Evolutionary conservation across 1,284 basidiomycete species (phyloP).

Genomic region (Ustilago cynodontis): DNA sequence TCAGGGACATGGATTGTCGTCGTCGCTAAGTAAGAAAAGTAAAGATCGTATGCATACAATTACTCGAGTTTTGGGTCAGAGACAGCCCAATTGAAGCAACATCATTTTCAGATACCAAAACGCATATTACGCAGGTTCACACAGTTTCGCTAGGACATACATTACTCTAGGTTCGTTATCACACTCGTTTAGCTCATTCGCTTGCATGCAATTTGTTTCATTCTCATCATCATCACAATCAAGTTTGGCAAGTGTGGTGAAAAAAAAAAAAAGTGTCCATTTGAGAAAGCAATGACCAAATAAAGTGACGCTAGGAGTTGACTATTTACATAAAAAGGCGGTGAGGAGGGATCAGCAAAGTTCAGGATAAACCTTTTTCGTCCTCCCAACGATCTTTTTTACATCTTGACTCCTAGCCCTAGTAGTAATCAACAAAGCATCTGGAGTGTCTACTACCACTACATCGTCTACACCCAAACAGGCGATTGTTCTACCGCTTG

Average conservation of each 20-base stretch:
- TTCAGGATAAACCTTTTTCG: conserved; percentile 64
- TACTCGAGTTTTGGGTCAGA: conserved; percentile 38
- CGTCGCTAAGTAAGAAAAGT: conserved; percentile 31
- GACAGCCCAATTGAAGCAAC: neutral
- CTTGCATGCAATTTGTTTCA: neutral
- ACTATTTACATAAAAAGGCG: no score
- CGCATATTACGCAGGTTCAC: neutral
- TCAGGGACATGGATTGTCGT: conserved; percentile 8
- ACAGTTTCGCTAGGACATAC: neutral
- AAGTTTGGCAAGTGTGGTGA: neutral
- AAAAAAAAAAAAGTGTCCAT: conserved; percentile 14
- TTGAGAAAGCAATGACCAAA: neutral
- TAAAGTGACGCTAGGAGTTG: no score
- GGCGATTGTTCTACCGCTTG: conserved; percentile 63
- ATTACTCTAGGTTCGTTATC: no score
- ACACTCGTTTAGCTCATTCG: no score
- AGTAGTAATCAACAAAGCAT: conserved; percentile 68
- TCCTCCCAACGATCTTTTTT: conserved; percentile 68
- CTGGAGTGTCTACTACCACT: conserved; percentile 68
- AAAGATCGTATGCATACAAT: conserved; percentile 39
- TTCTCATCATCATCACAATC: neutral
- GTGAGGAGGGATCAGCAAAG: no score
- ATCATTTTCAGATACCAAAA: neutral
- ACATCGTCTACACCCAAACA: conserved; percentile 70
- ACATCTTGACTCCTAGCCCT: conserved; percentile 68